Conservation (phyloP, 768 basidiomycete genomes). For the Phaeotremella fagi region DNA sequence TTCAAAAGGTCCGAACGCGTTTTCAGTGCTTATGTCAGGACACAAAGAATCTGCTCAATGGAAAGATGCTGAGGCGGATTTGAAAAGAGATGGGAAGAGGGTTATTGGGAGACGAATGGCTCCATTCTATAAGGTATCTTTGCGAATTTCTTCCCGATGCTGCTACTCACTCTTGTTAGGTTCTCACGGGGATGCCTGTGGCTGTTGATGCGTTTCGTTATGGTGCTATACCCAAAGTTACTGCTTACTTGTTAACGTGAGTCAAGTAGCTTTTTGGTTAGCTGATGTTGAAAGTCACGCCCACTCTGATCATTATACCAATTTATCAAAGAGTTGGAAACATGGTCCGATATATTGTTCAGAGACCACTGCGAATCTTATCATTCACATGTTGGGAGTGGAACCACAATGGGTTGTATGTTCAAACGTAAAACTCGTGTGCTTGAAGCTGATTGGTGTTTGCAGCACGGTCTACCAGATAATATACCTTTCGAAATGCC, state of each 20-base stretch:
- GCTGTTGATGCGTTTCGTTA: slow-evolving; percentile 97
- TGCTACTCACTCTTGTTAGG: slow-evolving; percentile 24
- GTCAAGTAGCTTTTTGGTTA: slow-evolving; percentile 27
- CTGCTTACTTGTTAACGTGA: slow-evolving; percentile 87
- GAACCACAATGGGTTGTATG: slow-evolving; percentile 73
- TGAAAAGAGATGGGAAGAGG: slow-evolving; percentile 45
- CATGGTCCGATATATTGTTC: slow-evolving; percentile 95
- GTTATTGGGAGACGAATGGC: slow-evolving; percentile 59
- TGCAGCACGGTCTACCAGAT: slow-evolving; percentile 71
- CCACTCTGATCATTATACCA: slow-evolving; percentile 96
- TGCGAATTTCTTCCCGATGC: not conserved
- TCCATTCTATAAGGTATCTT: slow-evolving; percentile 94
- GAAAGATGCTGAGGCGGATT: slow-evolving; percentile 63
- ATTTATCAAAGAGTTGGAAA: slow-evolving; percentile 79
- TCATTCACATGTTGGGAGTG: slow-evolving; percentile 84
- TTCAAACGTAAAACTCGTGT: too few species aligned
- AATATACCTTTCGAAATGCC: slow-evolving; percentile 70
- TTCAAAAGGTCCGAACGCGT: slow-evolving; percentile 53
- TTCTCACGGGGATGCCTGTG: slow-evolving; percentile 90
- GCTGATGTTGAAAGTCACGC: slow-evolving; percentile 64
- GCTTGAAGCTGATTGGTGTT: too few species aligned
- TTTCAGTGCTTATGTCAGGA: slow-evolving; percentile 85
- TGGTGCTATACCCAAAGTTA: slow-evolving; percentile 80
- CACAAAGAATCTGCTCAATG: slow-evolving; percentile 74
- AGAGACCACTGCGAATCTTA: slow-evolving; percentile 83